Evolutionary conservation across 352 stramenopile genomes (phyloP).

Genomic region (Phytophthora quininea): DNA sequence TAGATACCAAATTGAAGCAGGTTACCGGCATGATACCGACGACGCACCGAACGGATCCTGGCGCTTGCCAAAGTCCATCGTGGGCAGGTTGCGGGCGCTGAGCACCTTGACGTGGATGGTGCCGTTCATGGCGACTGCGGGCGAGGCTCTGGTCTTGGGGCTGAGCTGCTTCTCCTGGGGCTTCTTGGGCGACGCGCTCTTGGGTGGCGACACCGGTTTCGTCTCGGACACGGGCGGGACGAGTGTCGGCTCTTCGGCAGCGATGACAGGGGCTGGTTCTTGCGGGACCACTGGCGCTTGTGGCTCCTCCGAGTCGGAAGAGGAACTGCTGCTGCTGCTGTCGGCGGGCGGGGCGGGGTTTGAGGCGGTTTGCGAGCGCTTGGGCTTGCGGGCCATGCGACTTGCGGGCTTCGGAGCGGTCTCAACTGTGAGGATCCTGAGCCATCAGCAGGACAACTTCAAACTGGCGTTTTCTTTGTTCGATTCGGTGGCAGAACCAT

Average conservation of each 20-base stretch:
- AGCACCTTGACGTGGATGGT: slow-evolving; percentile 82
- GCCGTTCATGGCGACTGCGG: slow-evolving; percentile 45
- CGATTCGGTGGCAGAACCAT: too few relatives aligned
- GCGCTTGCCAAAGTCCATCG: slow-evolving; percentile 83
- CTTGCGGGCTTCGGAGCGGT: slow-evolving; percentile 20
- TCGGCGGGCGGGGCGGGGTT: slow-evolving; percentile 5
- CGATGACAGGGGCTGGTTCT: background rate
- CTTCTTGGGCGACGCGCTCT: slow-evolving; percentile 24
- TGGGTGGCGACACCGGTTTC: slow-evolving; percentile 10
- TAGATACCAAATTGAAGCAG: slow-evolving; percentile 13
- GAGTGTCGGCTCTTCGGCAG: slow-evolving; percentile 2
- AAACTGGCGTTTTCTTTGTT: background rate
- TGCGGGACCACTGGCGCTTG: background rate
- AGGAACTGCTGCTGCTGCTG: slow-evolving; percentile 11
- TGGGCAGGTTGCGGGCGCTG: slow-evolving; percentile 61
- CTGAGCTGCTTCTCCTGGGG: slow-evolving; percentile 16
- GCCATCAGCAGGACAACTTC: background rate
- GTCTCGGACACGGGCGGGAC: slow-evolving; percentile 6
- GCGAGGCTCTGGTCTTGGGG: slow-evolving; percentile 9
- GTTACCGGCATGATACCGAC: background rate
- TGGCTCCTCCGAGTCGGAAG: slow-evolving; percentile 24
- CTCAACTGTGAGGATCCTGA: slow-evolving; percentile 37
- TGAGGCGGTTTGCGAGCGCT: slow-evolving; percentile 22
- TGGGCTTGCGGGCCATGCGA: slow-evolving; percentile 41
- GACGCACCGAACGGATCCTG: slow-evolving; percentile 75